These are phyloP conservation scores for Pichia nanzhaoensis DNA, from an alignment of 805 yeast genomes.

Conservation along the genomic window DNA sequence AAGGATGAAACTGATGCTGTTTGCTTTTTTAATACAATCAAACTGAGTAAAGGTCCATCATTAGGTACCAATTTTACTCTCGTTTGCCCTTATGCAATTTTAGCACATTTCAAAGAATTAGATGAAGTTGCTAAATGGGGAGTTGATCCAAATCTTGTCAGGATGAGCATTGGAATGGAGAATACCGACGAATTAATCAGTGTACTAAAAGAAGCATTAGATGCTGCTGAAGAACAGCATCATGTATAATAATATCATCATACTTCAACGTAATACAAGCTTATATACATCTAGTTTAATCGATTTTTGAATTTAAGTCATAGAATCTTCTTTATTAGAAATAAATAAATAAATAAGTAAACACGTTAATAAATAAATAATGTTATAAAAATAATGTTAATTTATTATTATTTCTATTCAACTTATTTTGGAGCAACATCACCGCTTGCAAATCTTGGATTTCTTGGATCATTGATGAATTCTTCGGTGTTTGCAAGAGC, in stretches of 20 bases:
- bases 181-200: conserved; percentile 50
- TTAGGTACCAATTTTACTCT: conserved; percentile 85
- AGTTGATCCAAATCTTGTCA: conserved; percentile 66
- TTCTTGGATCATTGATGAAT: conserved; percentile 92
- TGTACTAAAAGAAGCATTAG: conserved; percentile 47
- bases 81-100: conserved; percentile 82
- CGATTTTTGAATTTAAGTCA: background rate
- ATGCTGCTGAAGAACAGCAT: conserved; percentile 35
- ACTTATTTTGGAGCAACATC: conserved; percentile 29
- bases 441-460: conserved; percentile 67
- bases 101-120: conserved; percentile 79
- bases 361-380: conserved; percentile 5
- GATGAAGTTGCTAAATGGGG: conserved; percentile 80
- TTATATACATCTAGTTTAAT: background rate
- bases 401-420: background rate
- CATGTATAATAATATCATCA: background rate
- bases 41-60: conserved; percentile 81
- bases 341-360: conserved; percentile 1
- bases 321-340: conserved; percentile 6
- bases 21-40: conserved; percentile 63
- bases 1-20: conserved; percentile 56
- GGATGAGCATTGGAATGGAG: conserved; percentile 84
- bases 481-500: conserved; percentile 69
- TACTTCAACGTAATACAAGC: background rate
- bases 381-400: background rate